Conservation (phyloP, 306 rosid species). For the Fagus sylvatica region DNA sequence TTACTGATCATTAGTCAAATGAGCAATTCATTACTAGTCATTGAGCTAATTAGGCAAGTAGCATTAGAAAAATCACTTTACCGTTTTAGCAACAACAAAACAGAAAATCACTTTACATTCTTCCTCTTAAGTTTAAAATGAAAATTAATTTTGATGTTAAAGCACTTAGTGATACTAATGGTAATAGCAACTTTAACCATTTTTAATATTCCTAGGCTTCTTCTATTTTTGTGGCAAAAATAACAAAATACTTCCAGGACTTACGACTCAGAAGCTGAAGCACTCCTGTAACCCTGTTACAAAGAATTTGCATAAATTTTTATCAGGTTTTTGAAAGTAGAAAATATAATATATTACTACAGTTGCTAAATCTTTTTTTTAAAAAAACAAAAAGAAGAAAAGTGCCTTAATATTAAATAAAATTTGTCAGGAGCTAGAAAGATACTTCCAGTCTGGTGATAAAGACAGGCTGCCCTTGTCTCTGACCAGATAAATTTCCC, state of each 20-base stretch:
- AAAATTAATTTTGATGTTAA: not conserved
- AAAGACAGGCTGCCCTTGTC: constrained; percentile 95
- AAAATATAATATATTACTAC: not conserved
- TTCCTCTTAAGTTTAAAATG: constrained; percentile 9
- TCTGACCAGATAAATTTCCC: constrained; percentile 96
- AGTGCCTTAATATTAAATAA: not conserved
- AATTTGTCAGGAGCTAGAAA: constrained; percentile 21
- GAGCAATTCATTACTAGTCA: not conserved
- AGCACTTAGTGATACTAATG: not conserved
- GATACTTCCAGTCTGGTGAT: constrained; percentile 93
- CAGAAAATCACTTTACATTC: too few relatives aligned
- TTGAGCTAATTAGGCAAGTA: not conserved
- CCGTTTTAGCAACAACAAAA: too few relatives aligned
- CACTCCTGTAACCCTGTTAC: constrained; percentile 87
- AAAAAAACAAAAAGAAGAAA: constrained; percentile 2
- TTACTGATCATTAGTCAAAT: not conserved
- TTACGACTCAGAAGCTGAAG: constrained; percentile 87
- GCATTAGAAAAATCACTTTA: not conserved
- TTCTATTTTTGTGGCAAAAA: constrained; percentile 3
- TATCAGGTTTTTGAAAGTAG: not conserved
- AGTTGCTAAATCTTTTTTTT: constrained; percentile 11
- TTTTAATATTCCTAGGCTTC: constrained; percentile 9
- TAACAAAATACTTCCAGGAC: constrained; percentile 36
- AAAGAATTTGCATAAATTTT: constrained; percentile 25
- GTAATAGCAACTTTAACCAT: constrained; percentile 21